These are phyloP conservation scores for Periconia macrospinosa DNA, from an alignment of 2,329 filamentous ascomycete genomes.

Conservation along the genomic window DNA sequence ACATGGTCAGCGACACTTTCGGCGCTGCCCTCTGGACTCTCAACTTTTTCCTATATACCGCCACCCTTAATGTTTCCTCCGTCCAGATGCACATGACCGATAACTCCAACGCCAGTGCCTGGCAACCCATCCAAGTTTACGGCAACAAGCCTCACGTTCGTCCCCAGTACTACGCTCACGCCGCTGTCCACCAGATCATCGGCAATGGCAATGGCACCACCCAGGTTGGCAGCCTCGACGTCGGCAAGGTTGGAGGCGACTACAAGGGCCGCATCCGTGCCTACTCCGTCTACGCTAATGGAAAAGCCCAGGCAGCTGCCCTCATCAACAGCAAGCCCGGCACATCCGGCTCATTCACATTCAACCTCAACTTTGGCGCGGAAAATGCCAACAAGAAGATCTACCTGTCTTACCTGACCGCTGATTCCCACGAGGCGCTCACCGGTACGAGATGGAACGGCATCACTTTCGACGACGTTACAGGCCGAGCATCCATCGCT, in stretches of 20 bases:
- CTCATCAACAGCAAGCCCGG: constrained; percentile 51
- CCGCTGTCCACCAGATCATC: constrained; percentile 55
- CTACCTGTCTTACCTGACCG: constrained; percentile 53
- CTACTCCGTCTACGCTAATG: constrained; percentile 51
- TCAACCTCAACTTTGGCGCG: constrained; percentile 46
- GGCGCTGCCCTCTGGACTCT: constrained; percentile 56
- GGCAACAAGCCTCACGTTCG: constrained; percentile 48
- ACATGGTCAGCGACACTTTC: constrained; percentile 52
- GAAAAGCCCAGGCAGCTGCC: constrained; percentile 46
- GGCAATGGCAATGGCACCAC: constrained; percentile 51
- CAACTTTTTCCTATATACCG: constrained; percentile 56
- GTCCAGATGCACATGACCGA: constrained; percentile 60
- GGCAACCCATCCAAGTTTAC: constrained; percentile 50
- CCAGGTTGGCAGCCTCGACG: constrained; percentile 43
- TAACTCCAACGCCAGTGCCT: constrained; percentile 55
- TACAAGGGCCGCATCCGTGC: constrained; percentile 49
- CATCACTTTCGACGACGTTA: constrained; percentile 46
- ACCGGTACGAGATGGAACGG: constrained; percentile 52
- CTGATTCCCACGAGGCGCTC: constrained; percentile 48
- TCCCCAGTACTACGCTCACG: constrained; percentile 55
- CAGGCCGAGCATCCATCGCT: constrained; percentile 45
- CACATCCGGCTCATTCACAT: constrained; percentile 44
- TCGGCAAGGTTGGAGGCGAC: constrained; percentile 30
- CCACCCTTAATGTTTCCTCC: constrained; percentile 50
- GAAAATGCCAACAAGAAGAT: constrained; percentile 46